These are phyloP conservation scores for Thraustochytrium sp. DNA, from an alignment of 352 stramenopile genomes.

Conservation along the genomic window DNA sequence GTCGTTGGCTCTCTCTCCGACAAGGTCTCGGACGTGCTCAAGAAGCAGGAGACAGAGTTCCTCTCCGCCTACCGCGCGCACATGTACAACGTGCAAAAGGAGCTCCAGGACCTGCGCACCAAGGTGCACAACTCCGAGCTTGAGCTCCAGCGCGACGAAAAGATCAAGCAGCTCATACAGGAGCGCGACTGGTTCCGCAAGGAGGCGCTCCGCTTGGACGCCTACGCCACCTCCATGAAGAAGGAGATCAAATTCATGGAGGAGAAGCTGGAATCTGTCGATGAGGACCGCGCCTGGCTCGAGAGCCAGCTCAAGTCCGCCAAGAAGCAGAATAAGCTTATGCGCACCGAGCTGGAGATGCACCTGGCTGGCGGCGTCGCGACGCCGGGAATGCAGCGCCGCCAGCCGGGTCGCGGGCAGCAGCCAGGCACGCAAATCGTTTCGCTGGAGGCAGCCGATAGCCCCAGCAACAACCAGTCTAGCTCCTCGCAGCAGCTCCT, in stretches of 20 bases:
- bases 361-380: constrained; percentile 51
- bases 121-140: constrained; percentile 73
- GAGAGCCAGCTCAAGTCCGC: constrained; percentile 83
- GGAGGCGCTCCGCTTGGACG: constrained; percentile 78
- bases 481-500: background rate
- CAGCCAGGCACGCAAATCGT: constrained; percentile 51
- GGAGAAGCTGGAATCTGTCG: constrained; percentile 73
- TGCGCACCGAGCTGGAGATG: constrained; percentile 69
- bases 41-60: constrained; percentile 83
- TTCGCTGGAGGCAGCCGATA: constrained; percentile 17
- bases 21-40: constrained; percentile 71
- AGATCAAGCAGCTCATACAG: constrained; percentile 84
- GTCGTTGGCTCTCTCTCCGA: constrained; percentile 72
- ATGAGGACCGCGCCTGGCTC: constrained; percentile 82
- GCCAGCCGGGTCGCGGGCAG: constrained; percentile 50
- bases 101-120: constrained; percentile 61
- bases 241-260: constrained; percentile 85
- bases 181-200: constrained; percentile 88
- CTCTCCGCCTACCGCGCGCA: constrained; percentile 82
- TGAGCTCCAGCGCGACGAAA: constrained; percentile 79
- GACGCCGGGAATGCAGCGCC: too few species aligned
- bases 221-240: constrained; percentile 79
- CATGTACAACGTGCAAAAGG: constrained; percentile 90
- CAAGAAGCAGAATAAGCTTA: constrained; percentile 87
- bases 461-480: constrained; percentile 33